Base-by-base conservation (phyloP, 73 alveolate genomes). In the Paramecium pentaurelia region DNA sequence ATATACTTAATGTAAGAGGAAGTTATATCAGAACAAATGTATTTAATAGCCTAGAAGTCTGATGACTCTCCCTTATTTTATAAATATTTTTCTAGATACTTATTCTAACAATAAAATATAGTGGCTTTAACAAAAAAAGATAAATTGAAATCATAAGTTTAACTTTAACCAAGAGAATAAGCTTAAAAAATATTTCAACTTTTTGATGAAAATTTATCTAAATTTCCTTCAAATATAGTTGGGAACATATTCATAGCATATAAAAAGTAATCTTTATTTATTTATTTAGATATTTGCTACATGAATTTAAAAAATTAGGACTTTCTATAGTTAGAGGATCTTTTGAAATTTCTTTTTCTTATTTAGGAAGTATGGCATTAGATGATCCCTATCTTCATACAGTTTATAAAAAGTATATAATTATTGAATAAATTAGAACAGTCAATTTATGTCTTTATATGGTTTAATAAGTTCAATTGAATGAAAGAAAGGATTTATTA, bases 311-410 rank as follows among this genome's bases (percentile, higher is more conserved):
- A 47, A 45, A 25, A 45, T 16, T 32, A 32, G 91, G 91, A 42
- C 30, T 45, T n/a, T 30, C 58, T 12, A 80, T 80, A 2, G 75
- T 80, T 8, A 80, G 91, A 49, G 91, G 91, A 44, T 34, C 91
- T 3, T 80, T 32, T 49, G 91, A 80, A 47, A 44, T 80, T 0
- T 25, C 91, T 2, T 45, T 58, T 47, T 80, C 91, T 10, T 80
- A 44, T 80, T 27, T 80, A 20, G 34, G 20, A 3, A 22, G 77
- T 1, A 80, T 80, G 51, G n/a, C 37, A 45, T 20, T 45, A 18
- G 91, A 80, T 20, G 91, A 80, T 80, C 91, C 91, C 20, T 25
- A 27, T 80, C 32, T 80, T 5, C 91, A 80, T 27, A 45, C 30
- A 42, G 58, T 80, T 32, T 80, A 80, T 80, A 45, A 80, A 80